These are phyloP conservation scores for Hordeum marinum DNA, from an alignment of 176 grass and related monocot species.

Conservation along the genomic window DNA sequence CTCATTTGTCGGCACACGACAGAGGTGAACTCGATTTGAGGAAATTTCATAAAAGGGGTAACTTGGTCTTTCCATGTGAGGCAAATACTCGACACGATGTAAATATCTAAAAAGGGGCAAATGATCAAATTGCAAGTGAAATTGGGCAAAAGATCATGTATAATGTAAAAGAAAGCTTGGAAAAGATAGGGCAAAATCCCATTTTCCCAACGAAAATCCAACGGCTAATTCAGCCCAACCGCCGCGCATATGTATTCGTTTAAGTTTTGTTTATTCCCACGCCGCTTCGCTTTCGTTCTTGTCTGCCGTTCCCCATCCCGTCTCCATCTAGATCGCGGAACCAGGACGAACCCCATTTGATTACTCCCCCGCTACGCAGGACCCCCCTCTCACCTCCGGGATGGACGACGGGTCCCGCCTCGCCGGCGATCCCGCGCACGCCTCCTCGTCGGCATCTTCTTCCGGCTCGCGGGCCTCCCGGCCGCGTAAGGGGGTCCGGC, in stretches of 20 bases:
- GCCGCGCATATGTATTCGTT: not conserved
- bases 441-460: constrained; percentile 28
- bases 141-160: too few relatives aligned
- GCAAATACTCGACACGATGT: too few relatives aligned
- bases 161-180: too few relatives aligned
- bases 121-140: too few relatives aligned
- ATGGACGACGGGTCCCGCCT: constrained; percentile 15
- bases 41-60: too few relatives aligned
- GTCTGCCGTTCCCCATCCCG: not conserved
- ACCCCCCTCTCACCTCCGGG: not conserved
- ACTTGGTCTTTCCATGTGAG: too few relatives aligned
- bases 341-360: not conserved
- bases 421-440: not conserved
- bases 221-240: constrained; percentile 4
- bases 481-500: constrained; percentile 20
- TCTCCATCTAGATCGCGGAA: not conserved
- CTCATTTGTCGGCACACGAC: fast-evolving
- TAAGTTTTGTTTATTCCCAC: not conserved
- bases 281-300: not conserved
- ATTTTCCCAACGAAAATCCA: not conserved
- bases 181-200: too few relatives aligned
- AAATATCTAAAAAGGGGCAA: too few relatives aligned
- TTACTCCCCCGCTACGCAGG: not conserved
- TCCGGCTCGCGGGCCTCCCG: not conserved
- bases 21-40: too few relatives aligned